Evolutionary conservation across 345 rosid species (phyloP).

Genomic region (Linum tenue): DNA sequence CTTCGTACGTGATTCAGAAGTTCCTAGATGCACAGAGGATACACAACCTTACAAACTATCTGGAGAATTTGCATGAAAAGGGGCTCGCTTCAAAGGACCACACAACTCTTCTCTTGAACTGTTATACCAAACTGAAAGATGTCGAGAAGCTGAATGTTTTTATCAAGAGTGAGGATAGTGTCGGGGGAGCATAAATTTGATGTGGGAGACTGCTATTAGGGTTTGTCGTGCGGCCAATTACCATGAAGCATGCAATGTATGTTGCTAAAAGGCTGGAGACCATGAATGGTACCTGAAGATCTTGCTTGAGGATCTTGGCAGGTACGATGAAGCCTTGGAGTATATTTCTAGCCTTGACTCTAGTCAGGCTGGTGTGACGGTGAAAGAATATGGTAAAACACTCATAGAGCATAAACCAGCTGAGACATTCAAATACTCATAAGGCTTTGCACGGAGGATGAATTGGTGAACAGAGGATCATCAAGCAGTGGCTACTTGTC

Average conservation of each 20-base stretch:
- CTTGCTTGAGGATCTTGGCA: constrained; percentile 88
- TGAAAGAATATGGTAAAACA: constrained; percentile 95
- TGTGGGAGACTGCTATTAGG: constrained; percentile 94
- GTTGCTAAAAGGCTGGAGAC: constrained; percentile 95
- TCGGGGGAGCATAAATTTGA: constrained; percentile 90
- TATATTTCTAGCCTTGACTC: constrained; percentile 92
- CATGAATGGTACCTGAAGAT: constrained; percentile 93
- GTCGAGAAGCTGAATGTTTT: constrained; percentile 87
- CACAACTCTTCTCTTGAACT: constrained; percentile 88
- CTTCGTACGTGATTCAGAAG: constrained; percentile 96
- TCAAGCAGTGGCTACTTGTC: constrained; percentile 59
- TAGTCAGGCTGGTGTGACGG: constrained; percentile 91
- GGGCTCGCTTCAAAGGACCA: constrained; percentile 99
- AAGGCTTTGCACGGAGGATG: constrained; percentile 84
- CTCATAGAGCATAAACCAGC: constrained; percentile 80
- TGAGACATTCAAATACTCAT: constrained; percentile 77
- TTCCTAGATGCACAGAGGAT: constrained; percentile 98
- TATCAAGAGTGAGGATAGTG: constrained; percentile 83
- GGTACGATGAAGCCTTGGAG: constrained; percentile 86
- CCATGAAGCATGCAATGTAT: constrained; percentile 97
- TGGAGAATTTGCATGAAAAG: constrained; percentile 92
- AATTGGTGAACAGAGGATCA: constrained; percentile 38
- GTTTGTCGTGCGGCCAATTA: constrained; percentile 97
- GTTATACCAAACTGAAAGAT: constrained; percentile 93
- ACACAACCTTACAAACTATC: constrained; percentile 88